Conservation (phyloP, 2,329 filamentous ascomycete genomes). For the Pseudogymnoascus sp. region DNA sequence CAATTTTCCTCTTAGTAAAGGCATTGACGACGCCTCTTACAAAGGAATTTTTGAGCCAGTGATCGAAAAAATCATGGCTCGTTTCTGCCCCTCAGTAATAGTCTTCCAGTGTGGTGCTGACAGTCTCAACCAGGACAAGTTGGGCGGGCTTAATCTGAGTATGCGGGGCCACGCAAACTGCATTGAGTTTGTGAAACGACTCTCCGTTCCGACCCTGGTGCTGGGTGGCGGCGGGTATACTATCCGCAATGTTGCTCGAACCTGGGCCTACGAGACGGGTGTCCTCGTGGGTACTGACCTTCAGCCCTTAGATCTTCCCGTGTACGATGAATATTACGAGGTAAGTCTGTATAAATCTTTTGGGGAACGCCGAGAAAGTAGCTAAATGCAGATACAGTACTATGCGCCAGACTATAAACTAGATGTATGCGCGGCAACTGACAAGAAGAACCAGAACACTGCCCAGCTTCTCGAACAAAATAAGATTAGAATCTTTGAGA, state of each 20-base stretch:
- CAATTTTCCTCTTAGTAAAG: slow-evolving; percentile 86
- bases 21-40: slow-evolving; percentile 85
- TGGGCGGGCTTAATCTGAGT: slow-evolving; percentile 96
- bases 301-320: slow-evolving; percentile 65
- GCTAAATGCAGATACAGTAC: slow-evolving; percentile 40
- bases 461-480: slow-evolving; percentile 74
- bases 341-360: background rate
- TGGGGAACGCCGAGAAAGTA: background rate
- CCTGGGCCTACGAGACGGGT: slow-evolving; percentile 95
- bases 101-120: slow-evolving; percentile 95
- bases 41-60: slow-evolving; percentile 87
- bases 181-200: slow-evolving; percentile 82
- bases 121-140: slow-evolving; percentile 83
- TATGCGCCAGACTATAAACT: slow-evolving; percentile 87
- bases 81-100: slow-evolving; percentile 82
- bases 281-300: slow-evolving; percentile 77
- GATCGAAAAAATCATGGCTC: slow-evolving; percentile 76
- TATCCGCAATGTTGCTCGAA: slow-evolving; percentile 93
- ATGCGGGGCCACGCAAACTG: slow-evolving; percentile 95
- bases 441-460: slow-evolving; percentile 86
- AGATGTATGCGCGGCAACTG: slow-evolving; percentile 75
- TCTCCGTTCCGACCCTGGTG: slow-evolving; percentile 75
- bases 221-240: slow-evolving; percentile 95
- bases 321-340: slow-evolving; percentile 95
- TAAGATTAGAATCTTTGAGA: slow-evolving; percentile 73